A percentile compares a stretch with the other conserved stretches of the same genome.
Conservation (phyloP, 2,329 filamentous ascomycete genomes). For the Trichoderma afroharzianum region DNA sequence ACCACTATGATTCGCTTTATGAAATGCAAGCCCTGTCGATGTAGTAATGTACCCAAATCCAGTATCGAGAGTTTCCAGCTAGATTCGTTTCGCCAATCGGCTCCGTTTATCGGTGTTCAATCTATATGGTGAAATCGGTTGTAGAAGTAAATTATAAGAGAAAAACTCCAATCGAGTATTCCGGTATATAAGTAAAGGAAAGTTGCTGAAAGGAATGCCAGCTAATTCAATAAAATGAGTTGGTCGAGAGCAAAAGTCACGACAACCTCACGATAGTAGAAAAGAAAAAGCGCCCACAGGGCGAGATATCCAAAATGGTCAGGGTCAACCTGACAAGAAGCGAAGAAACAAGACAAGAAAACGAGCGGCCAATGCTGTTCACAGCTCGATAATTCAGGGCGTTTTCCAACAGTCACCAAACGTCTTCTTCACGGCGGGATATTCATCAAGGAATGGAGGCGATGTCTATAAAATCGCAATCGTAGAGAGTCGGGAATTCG, state of each 20-base stretch:
- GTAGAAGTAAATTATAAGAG: not conserved
- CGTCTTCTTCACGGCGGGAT: not conserved
- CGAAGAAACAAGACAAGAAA: conserved; percentile 20
- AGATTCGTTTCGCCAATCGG: conserved; percentile 5
- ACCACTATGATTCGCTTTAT: not conserved
- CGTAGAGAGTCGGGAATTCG: not conserved
- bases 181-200: not conserved
- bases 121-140: conserved; percentile 1
- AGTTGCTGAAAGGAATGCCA: not conserved
- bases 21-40: conserved; percentile 2
- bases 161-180: conserved; percentile 15
- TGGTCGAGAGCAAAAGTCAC: not conserved
- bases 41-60: not conserved
- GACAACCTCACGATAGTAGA: not conserved
- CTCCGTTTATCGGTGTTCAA: not conserved
- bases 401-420: not conserved
- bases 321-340: conserved; percentile 18
- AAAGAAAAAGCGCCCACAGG: conserved; percentile 23
- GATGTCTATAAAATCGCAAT: not conserved
- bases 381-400: not conserved
- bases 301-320: conserved; percentile 21
- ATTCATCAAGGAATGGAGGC: conserved; percentile 7
- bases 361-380: conserved; percentile 13
- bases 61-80: conserved; percentile 4
- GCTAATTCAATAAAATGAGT: not conserved